A percentile compares a stretch with the other conserved stretches of the same genome.
Conservation (phyloP, 1,284 basidiomycete species). For the Rhodotorula sp. region DNA sequence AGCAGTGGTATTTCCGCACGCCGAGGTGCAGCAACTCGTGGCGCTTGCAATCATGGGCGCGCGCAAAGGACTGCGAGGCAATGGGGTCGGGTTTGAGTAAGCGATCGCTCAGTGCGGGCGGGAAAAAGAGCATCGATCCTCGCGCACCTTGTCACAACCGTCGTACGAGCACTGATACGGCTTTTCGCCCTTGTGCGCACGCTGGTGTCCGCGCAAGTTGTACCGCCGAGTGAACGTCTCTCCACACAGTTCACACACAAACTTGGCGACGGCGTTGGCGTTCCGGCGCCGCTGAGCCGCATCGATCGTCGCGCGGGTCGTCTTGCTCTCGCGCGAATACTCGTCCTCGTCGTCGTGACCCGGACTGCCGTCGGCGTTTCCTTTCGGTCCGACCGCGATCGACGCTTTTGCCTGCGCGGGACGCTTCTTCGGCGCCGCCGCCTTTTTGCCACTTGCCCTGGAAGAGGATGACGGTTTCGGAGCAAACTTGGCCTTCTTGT, state of each 20-base stretch:
- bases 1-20: constrained; percentile 38
- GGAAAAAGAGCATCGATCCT: background rate
- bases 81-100: background rate
- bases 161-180: constrained; percentile 83
- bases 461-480: background rate
- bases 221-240: constrained; percentile 79
- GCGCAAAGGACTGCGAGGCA: constrained; percentile 60
- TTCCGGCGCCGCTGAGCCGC: constrained; percentile 38
- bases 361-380: background rate
- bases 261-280: constrained; percentile 34
- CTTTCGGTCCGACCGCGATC: background rate
- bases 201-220: constrained; percentile 75
- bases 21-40: constrained; percentile 72
- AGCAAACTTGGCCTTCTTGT: background rate
- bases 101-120: background rate
- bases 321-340: constrained; percentile 32
- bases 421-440: background rate
- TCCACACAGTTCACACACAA: constrained; percentile 57
- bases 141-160: constrained; percentile 64
- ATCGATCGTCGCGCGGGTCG: constrained; percentile 41
- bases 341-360: constrained; percentile 7
- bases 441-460: constrained; percentile 2
- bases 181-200: constrained; percentile 78
- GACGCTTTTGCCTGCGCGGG: background rate
- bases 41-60: constrained; percentile 78